A percentile compares a stretch with the other conserved stretches of the same genome.
phyloP scores from a whole-genome alignment of 352 stramenopile species.

The Blastocystis sp. region DNA sequence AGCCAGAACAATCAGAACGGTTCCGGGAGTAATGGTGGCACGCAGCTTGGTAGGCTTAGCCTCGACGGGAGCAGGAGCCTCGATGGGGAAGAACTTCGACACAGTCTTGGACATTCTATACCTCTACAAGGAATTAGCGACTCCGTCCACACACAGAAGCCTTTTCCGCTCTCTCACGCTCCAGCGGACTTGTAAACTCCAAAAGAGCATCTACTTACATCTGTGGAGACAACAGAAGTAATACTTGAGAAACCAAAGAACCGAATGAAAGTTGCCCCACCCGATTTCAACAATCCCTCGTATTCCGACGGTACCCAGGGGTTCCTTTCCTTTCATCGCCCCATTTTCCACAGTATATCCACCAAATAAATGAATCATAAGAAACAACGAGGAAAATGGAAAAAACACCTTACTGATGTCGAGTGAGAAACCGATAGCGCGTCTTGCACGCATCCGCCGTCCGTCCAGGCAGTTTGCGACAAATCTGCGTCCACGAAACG shows the following conservation, averaged over 20 bases:
- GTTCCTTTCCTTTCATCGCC: neutral
- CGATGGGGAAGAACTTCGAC: slow-evolving; percentile 49
- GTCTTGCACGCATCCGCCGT: slow-evolving; percentile 40
- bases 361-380: neutral
- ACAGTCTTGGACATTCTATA: slow-evolving; percentile 51
- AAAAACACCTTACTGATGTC: too few relatives aligned
- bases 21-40: slow-evolving; percentile 85
- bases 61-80: slow-evolving; percentile 43
- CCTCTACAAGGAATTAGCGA: slow-evolving; percentile 46
- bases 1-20: slow-evolving; percentile 88
- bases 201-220: neutral
- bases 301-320: neutral
- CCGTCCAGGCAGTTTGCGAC: neutral
- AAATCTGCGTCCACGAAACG: neutral
- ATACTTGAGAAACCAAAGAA: slow-evolving; percentile 25
- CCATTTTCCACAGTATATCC: too few relatives aligned
- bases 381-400: too few relatives aligned
- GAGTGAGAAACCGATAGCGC: neutral
- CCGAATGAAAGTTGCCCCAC: slow-evolving; percentile 9
- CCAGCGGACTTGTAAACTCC: neutral
- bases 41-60: slow-evolving; percentile 81
- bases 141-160: neutral
- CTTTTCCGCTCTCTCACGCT: too few relatives aligned
- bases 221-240: slow-evolving; percentile 53
- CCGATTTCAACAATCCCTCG: neutral